Conservation (phyloP, 257 asterid species). For the Knoxia roxburghii region DNA sequence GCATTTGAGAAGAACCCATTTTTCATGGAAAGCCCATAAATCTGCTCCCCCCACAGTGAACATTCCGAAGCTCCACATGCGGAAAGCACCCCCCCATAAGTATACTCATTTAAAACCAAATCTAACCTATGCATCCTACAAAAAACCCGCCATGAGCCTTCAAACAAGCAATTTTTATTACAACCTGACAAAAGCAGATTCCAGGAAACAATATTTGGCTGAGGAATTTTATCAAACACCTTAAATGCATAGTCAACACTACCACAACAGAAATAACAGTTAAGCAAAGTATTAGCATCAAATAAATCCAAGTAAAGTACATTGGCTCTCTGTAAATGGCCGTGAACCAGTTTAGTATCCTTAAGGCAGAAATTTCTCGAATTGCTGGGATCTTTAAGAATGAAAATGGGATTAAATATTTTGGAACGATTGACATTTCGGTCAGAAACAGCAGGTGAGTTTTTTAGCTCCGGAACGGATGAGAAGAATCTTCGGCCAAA, state of each 20-base stretch:
- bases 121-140: constrained; percentile 42
- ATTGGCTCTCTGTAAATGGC: constrained; percentile 34
- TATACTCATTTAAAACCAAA: constrained; percentile 41
- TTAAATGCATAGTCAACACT: constrained; percentile 41
- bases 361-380: constrained; percentile 27
- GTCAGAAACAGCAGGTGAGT: constrained; percentile 1
- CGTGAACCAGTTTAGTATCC: constrained; percentile 45
- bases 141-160: constrained; percentile 53
- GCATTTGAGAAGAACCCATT: constrained; percentile 56
- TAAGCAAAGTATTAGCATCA: constrained; percentile 43
- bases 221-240: constrained; percentile 58
- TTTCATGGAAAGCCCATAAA: constrained; percentile 57
- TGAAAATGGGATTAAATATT: constrained; percentile 19
- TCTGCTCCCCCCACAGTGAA: constrained; percentile 39
- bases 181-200: constrained; percentile 59
- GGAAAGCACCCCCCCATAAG: constrained; percentile 58
- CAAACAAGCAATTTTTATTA: constrained; percentile 40
- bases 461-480: not conserved
- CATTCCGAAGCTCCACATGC: constrained; percentile 45
- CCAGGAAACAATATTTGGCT: constrained; percentile 48
- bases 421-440: not conserved
- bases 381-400: constrained; percentile 31
- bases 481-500: constrained; percentile 1
- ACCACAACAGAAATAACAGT: constrained; percentile 32
- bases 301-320: constrained; percentile 21